Evolutionary conservation across 139 green algal genomes (phyloP).

Genomic region (Asterochloris erici): DNA sequence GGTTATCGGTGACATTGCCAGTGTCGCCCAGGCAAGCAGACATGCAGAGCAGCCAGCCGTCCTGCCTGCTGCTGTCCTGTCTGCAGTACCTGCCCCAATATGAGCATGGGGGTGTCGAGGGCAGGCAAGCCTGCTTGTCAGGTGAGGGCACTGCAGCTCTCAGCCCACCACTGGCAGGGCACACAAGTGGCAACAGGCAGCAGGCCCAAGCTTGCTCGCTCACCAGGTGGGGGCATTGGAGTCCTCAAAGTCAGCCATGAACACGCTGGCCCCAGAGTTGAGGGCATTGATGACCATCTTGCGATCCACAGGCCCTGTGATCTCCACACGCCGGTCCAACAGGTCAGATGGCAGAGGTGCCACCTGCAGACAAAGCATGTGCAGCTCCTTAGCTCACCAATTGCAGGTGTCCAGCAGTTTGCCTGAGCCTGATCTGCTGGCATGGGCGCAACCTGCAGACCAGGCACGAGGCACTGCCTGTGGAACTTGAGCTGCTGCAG

Average conservation of each 20-base stretch:
- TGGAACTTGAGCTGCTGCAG: too few species aligned
- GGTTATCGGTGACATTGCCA: too few species aligned
- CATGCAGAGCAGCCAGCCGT: too few species aligned
- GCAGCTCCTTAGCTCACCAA: too few species aligned
- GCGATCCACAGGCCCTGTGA: conserved; percentile 79
- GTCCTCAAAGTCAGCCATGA: conserved; percentile 89
- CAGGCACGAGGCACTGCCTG: too few species aligned
- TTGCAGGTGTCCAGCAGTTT: too few species aligned
- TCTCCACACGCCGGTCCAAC: conserved; percentile 81
- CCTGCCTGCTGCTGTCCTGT: too few species aligned
- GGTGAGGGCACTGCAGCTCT: not conserved
- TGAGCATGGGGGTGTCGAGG: not conserved
- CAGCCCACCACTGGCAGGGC: not conserved
- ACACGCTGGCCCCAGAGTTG: conserved; percentile 76
- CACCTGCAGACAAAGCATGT: conserved; percentile 23
- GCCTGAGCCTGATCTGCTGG: too few species aligned
- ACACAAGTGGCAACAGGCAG: too few species aligned
- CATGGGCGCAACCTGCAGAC: too few species aligned
- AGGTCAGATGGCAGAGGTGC: conserved; percentile 63
- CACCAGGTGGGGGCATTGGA: conserved; percentile 79
- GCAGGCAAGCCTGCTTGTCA: not conserved
- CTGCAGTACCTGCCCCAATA: too few species aligned
- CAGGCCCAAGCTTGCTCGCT: not conserved
- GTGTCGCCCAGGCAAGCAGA: too few species aligned
- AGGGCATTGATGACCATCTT: conserved; percentile 95